Evolutionary conservation across 2,329 filamentous ascomycete species (phyloP).

Genomic region (Sclerotinia sclerotiorum): DNA sequence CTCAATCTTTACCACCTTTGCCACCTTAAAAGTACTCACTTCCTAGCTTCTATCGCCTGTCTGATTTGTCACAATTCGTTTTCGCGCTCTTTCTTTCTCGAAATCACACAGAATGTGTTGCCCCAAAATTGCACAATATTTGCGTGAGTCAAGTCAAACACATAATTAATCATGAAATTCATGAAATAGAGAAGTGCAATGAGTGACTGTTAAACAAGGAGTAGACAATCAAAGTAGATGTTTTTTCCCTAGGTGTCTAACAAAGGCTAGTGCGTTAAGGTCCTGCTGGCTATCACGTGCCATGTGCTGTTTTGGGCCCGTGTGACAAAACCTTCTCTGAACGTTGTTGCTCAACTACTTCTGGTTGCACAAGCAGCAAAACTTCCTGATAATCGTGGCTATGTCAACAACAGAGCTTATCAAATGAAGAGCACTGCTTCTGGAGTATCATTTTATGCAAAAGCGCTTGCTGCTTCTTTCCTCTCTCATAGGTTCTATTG

Average conservation of each 20-base stretch:
- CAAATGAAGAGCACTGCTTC: not conserved
- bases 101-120: conserved; percentile 41
- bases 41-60: conserved; percentile 40
- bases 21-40: not conserved
- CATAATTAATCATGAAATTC: not conserved
- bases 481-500: conserved; percentile 6
- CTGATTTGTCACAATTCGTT: conserved; percentile 47
- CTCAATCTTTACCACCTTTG: not conserved
- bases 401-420: conserved; percentile 5
- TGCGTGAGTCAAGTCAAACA: not conserved
- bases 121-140: not conserved
- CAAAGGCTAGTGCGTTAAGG: too few relatives aligned
- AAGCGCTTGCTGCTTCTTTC: not conserved
- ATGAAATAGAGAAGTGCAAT: not conserved
- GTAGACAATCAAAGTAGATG: not conserved
- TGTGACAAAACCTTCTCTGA: not conserved
- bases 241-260: too few relatives aligned
- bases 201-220: not conserved
- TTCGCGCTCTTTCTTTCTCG: conserved; percentile 31
- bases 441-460: not conserved
- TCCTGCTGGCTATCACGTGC: not conserved
- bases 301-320: not conserved
- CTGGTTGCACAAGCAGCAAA: not conserved
- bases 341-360: not conserved
- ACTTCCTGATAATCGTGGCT: conserved; percentile 3